Conservation (phyloP, 2,329 filamentous ascomycete species). For the Phoma sp. region DNA sequence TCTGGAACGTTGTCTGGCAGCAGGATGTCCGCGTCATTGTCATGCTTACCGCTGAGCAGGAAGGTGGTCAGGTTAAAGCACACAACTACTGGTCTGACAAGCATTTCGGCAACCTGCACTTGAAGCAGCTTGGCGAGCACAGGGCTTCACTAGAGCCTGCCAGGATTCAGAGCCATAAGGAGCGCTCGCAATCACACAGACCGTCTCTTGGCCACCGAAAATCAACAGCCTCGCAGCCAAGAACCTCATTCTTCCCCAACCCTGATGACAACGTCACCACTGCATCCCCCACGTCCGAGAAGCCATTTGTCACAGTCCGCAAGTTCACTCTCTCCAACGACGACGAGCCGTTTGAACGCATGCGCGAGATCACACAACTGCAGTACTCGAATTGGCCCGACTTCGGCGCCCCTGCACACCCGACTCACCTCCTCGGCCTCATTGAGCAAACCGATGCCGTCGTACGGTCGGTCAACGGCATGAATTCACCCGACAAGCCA, state of each 20-base stretch:
- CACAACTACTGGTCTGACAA: slow-evolving; percentile 89
- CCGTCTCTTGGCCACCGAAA: slow-evolving; percentile 44
- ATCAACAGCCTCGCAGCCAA: slow-evolving; percentile 40
- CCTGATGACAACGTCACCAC: slow-evolving; percentile 29
- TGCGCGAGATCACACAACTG: slow-evolving; percentile 91
- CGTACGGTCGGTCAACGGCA: slow-evolving; percentile 55
- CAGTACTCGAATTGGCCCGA: slow-evolving; percentile 98
- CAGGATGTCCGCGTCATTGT: slow-evolving; percentile 94
- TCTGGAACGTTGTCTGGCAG: slow-evolving; percentile 98
- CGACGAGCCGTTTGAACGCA: slow-evolving; percentile 78
- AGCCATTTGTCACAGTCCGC: slow-evolving; percentile 80
- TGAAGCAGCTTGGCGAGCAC: slow-evolving; percentile 81
- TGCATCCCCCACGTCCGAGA: slow-evolving; percentile 56
- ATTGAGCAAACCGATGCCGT: slow-evolving; percentile 89
- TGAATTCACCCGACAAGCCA: slow-evolving; percentile 63
- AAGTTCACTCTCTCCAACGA: slow-evolving; percentile 85
- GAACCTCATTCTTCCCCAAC: slow-evolving; percentile 17
- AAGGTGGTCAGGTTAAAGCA: slow-evolving; percentile 92
- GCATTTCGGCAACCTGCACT: slow-evolving; percentile 77
- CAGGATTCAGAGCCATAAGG: slow-evolving; percentile 56
- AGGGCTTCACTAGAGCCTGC: slow-evolving; percentile 75
- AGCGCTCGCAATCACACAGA: slow-evolving; percentile 33
- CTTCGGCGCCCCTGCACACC: slow-evolving; percentile 90
- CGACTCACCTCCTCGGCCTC: slow-evolving; percentile 81
- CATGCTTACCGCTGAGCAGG: slow-evolving; percentile 93